Percentiles rank a stretch among this genome's conserved stretches.
phyloP scores from a whole-genome alignment of 164 flowering plant species.

The Taxillus chinensis region DNA sequence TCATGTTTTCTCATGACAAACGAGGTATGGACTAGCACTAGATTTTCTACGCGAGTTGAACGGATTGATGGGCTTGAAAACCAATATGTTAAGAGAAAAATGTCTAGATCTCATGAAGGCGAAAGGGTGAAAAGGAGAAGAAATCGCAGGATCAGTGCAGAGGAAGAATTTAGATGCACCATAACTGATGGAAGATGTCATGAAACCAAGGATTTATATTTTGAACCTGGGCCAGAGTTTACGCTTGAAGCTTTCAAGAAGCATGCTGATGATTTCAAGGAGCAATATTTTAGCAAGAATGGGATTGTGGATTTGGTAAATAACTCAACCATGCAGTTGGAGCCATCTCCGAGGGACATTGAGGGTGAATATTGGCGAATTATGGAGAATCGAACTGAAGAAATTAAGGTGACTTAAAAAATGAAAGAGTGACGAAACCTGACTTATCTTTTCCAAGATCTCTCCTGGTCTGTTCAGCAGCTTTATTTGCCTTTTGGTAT shows the following conservation, averaged over 20 bases:
- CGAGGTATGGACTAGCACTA: slow-evolving; percentile 22
- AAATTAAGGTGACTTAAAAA: slow-evolving; percentile 54
- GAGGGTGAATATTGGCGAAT: slow-evolving; percentile 84
- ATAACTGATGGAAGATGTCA: slow-evolving; percentile 8
- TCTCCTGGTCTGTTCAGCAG: background rate
- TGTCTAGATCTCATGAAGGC: slow-evolving; percentile 2
- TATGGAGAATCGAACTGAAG: slow-evolving; percentile 63
- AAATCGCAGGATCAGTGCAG: slow-evolving; percentile 6
- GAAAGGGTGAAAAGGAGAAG: slow-evolving; percentile 20
- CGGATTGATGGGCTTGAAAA: slow-evolving; percentile 28
- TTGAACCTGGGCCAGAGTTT: slow-evolving; percentile 31
- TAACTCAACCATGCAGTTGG: slow-evolving; percentile 10
- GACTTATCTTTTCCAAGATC: background rate
- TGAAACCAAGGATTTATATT: slow-evolving; percentile 8
- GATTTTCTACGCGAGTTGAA: slow-evolving; percentile 32
- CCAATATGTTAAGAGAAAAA: slow-evolving; percentile 8
- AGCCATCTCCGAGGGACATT: slow-evolving; percentile 33
- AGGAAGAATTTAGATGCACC: slow-evolving; percentile 10
- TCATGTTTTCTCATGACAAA: slow-evolving; percentile 30
- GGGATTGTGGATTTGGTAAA: slow-evolving; percentile 3
- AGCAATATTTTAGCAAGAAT: slow-evolving; percentile 22
- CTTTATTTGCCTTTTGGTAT: slow-evolving; percentile 4
- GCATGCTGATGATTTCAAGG: slow-evolving; percentile 42
- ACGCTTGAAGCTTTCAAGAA: slow-evolving; percentile 32
- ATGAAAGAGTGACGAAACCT: background rate